phyloP scores from a whole-genome alignment of 1,139 yeast genomes.

The Yamadazyma spencermartinsiae region DNA sequence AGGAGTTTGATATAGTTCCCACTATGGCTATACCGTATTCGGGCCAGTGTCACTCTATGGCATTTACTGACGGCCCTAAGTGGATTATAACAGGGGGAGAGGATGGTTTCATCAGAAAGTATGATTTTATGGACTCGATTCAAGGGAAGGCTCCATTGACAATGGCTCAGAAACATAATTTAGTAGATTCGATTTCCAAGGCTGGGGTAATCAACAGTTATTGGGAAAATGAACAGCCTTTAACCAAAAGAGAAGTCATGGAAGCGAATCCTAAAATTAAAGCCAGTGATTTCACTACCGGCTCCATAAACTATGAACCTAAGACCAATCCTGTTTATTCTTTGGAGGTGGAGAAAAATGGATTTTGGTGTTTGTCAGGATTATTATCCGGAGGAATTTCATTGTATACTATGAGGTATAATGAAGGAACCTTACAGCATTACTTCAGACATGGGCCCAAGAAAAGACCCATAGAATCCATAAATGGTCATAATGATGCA shows the following conservation, averaged over 20 bases:
- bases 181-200: constrained; percentile 80
- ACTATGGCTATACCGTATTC: constrained; percentile 74
- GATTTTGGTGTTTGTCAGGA: constrained; percentile 85
- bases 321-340: constrained; percentile 82
- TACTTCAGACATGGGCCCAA: constrained; percentile 53
- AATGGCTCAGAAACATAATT: constrained; percentile 85
- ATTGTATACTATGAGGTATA: constrained; percentile 76
- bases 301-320: constrained; percentile 58
- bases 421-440: constrained; percentile 81
- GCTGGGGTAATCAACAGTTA: constrained; percentile 83
- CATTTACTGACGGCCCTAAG: constrained; percentile 78
- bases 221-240: constrained; percentile 96
- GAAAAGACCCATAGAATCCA: constrained; percentile 10
- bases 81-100: constrained; percentile 96
- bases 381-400: constrained; percentile 83
- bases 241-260: constrained; percentile 43
- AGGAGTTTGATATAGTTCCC: constrained; percentile 60
- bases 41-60: constrained; percentile 70
- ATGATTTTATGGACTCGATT: constrained; percentile 80
- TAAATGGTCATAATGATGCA: constrained; percentile 62
- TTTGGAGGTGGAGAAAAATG: constrained; percentile 78
- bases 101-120: constrained; percentile 90
- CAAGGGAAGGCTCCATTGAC: constrained; percentile 91
- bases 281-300: constrained; percentile 42
- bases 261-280: constrained; percentile 45